Conservation (phyloP, 441 rosid species). For the Erysimum cheiri region DNA sequence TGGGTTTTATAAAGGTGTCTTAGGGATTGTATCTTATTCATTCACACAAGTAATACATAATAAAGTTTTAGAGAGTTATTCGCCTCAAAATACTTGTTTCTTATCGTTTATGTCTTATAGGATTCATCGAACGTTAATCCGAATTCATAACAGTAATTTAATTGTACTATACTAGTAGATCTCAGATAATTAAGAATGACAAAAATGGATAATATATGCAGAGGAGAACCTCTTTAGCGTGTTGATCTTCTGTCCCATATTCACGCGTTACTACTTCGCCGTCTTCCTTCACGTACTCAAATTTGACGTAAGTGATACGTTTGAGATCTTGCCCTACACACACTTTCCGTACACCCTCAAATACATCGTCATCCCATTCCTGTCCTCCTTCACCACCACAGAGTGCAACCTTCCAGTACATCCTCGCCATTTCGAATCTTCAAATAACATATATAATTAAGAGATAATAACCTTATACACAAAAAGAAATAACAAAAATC, state of each 20-base stretch:
- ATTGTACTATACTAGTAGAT: not conserved
- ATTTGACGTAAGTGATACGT: constrained; percentile 40
- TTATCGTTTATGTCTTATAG: not conserved
- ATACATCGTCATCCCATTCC: constrained; percentile 42
- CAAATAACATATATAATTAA: not conserved
- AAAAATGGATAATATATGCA: not conserved
- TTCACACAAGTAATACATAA: no score
- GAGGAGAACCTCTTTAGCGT: constrained; percentile 23
- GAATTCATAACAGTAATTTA: not conserved
- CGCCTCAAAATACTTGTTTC: not conserved
- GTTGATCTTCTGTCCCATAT: constrained; percentile 21
- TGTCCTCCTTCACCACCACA: constrained; percentile 39
- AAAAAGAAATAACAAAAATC: no score
- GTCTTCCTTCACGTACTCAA: constrained; percentile 36
- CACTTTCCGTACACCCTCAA: constrained; percentile 33
- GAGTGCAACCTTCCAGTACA: constrained; percentile 18
- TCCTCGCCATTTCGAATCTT: constrained; percentile 17
- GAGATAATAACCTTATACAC: not conserved
- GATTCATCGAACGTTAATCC: not conserved
- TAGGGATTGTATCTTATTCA: not conserved
- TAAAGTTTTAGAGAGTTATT: not conserved
- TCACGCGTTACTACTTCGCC: constrained; percentile 36
- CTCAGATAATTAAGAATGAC: not conserved
- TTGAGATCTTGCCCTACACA: constrained; percentile 36
- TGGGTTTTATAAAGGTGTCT: not conserved